A percentile compares a stretch with the other conserved stretches of the same genome.
phyloP scores from a whole-genome alignment of 768 basidiomycete species.

The Pleurotus platypus region DNA sequence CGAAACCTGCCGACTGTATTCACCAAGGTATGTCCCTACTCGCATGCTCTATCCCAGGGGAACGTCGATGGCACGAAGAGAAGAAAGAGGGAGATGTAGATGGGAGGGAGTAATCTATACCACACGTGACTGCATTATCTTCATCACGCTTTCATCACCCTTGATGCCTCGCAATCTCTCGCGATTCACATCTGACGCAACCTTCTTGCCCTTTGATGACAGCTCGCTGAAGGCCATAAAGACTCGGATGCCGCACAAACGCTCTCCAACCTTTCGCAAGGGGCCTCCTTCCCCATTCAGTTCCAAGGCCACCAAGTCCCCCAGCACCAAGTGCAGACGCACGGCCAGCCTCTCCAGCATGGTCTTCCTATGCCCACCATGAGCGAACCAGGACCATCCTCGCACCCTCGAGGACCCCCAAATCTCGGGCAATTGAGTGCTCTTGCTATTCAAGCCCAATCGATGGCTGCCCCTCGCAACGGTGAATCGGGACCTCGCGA shows the following conservation, averaged over 20 bases:
- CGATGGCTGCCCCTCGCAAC: conserved; percentile 8
- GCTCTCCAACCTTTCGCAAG: conserved; percentile 50
- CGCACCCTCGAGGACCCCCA: conserved; percentile 67
- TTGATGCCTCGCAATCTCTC: neutral
- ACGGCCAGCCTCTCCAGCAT: conserved; percentile 34
- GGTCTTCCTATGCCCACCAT: conserved; percentile 33
- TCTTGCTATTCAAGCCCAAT: conserved; percentile 35
- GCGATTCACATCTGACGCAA: conserved; percentile 22
- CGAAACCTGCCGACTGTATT: conserved; percentile 53
- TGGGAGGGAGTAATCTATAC: neutral
- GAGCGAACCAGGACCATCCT: conserved; percentile 69
- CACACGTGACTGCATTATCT: conserved; percentile 29
- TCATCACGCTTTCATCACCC: conserved; percentile 9
- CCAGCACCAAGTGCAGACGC: conserved; percentile 28
- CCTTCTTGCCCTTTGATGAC: conserved; percentile 18
- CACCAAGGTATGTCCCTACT: conserved; percentile 45
- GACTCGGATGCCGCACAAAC: conserved; percentile 58
- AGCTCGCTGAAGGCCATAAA: conserved; percentile 39
- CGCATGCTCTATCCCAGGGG: neutral
- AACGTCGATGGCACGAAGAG: neutral
- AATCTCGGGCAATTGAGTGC: conserved; percentile 57
- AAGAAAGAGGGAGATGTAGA: neutral
- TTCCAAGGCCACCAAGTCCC: conserved; percentile 11
- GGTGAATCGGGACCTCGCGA: conserved; percentile 13
- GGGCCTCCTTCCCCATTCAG: conserved; percentile 21